Evolutionary conservation across 78 protist genomes (phyloP).

Genomic region (Dictyostelium brefeldianum): DNA sequence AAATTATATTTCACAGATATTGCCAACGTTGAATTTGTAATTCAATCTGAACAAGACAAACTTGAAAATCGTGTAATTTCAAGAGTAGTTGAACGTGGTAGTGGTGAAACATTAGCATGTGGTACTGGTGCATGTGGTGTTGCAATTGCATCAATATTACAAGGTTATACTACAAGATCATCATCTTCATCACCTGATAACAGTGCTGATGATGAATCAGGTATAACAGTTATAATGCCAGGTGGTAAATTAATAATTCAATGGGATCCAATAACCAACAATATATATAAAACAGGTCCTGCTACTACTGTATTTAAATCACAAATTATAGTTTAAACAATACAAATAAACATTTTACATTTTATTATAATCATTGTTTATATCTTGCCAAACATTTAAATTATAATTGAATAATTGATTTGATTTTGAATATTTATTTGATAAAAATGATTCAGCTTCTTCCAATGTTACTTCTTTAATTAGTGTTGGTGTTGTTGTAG

Average conservation of each 20-base stretch:
- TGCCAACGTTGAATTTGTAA: slow-evolving; percentile 80
- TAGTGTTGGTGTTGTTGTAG: not conserved
- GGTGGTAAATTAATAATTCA: slow-evolving; percentile 78
- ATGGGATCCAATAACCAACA: slow-evolving; percentile 13
- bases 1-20: slow-evolving; percentile 15
- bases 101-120: slow-evolving; percentile 89
- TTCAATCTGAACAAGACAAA: not conserved
- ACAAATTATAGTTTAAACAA: not conserved
- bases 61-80: not conserved
- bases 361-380: not conserved
- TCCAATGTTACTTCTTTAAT: not conserved
- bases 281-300: slow-evolving; percentile 80
- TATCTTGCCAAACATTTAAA: slow-evolving; percentile 6
- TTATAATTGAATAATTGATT: not conserved
- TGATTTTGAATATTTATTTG: not conserved
- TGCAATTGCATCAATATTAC: slow-evolving; percentile 49
- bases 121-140: slow-evolving; percentile 90
- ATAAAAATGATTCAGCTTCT: slow-evolving; percentile 4
- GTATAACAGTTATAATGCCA: slow-evolving; percentile 53
- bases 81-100: slow-evolving; percentile 80
- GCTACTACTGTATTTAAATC: slow-evolving; percentile 64
- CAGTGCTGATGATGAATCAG: not conserved
- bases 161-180: not conserved
- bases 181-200: too few species aligned
- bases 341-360: not conserved